phyloP scores from a whole-genome alignment of 768 basidiomycete genomes.

The Naganishia vaughanmartiniae region DNA sequence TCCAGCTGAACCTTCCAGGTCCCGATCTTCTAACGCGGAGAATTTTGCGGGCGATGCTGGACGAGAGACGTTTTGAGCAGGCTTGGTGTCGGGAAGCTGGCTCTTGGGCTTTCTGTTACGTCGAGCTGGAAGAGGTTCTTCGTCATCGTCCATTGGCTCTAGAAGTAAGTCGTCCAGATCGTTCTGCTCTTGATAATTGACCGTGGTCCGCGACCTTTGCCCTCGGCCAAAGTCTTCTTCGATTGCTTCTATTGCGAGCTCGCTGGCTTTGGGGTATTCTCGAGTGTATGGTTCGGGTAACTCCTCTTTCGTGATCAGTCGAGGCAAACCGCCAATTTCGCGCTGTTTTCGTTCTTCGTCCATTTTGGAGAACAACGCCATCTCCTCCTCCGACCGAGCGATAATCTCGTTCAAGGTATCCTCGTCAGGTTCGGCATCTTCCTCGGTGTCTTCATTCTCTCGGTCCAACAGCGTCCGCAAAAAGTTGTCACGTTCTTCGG shows the following conservation, averaged over 20 bases:
- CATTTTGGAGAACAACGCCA: conserved; percentile 71
- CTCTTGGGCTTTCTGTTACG: conserved; percentile 34
- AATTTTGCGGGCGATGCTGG: conserved; percentile 26
- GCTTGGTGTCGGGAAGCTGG: conserved; percentile 20
- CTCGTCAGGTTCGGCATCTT: conserved; percentile 53
- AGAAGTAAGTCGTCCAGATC: conserved; percentile 43
- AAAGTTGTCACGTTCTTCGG: conserved; percentile 95
- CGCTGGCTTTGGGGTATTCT: conserved; percentile 56
- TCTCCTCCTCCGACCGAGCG: conserved; percentile 77
- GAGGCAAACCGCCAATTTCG: conserved; percentile 70
- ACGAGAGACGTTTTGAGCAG: conserved; percentile 37
- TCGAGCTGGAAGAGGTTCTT: conserved; percentile 42
- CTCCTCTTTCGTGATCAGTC: conserved; percentile 80
- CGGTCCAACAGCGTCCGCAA: conserved; percentile 73
- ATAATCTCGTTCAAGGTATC: conserved; percentile 87
- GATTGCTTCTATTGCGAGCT: conserved; percentile 50
- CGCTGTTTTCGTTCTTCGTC: conserved; percentile 76
- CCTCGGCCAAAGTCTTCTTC: conserved; percentile 71
- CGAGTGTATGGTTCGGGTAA: conserved; percentile 87
- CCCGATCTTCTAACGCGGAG: conserved; percentile 39
- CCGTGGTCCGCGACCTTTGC: conserved; percentile 74
- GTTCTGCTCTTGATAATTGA: conserved; percentile 62
- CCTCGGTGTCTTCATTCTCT: conserved; percentile 52
- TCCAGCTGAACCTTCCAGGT: conserved; percentile 35
- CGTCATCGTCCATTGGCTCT: conserved; percentile 51